Conservation (phyloP, 2,329 filamentous ascomycete genomes). For the Pyrenophora graminea region DNA sequence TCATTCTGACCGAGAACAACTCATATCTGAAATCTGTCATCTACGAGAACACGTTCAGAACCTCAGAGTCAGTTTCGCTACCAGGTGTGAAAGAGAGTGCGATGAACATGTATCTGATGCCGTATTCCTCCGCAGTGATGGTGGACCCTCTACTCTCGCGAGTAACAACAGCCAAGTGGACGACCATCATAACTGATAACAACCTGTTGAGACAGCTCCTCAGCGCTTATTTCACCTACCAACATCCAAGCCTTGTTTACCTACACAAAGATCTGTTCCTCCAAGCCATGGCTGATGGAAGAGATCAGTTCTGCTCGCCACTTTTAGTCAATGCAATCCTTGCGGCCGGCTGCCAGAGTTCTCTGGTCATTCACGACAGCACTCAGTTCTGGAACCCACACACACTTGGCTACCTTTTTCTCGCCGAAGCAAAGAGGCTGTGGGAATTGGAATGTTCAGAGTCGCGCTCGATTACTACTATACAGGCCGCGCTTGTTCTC, state of each 20-base stretch:
- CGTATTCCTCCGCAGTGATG: neutral
- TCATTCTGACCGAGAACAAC: no score
- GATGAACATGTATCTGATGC: neutral
- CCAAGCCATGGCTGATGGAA: conserved; percentile 6
- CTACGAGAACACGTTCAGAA: no score
- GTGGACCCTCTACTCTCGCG: neutral
- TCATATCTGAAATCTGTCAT: no score
- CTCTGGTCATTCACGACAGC: neutral
- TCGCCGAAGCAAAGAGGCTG: conserved; percentile 16
- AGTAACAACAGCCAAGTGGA: neutral
- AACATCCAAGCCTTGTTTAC: neutral
- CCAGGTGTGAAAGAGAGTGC: no score
- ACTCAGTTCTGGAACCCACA: conserved; percentile 15
- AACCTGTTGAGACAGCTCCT: neutral
- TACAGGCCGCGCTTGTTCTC: conserved; percentile 7
- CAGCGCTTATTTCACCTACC: neutral
- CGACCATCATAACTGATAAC: neutral
- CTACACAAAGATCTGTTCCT: conserved; percentile 16
- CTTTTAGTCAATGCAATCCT: conserved; percentile 14
- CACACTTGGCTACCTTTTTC: conserved; percentile 12
- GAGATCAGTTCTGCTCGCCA: conserved; percentile 10
- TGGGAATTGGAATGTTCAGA: conserved; percentile 13
- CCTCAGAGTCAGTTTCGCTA: no score
- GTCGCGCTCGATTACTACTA: conserved; percentile 5
- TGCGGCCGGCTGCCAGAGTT: conserved; percentile 8